Evolutionary conservation across 371 early-diverging fungal genomes (phyloP), one percentile per base, ranked within the genome.

Genomic region (Mortierella sp.): DNA sequence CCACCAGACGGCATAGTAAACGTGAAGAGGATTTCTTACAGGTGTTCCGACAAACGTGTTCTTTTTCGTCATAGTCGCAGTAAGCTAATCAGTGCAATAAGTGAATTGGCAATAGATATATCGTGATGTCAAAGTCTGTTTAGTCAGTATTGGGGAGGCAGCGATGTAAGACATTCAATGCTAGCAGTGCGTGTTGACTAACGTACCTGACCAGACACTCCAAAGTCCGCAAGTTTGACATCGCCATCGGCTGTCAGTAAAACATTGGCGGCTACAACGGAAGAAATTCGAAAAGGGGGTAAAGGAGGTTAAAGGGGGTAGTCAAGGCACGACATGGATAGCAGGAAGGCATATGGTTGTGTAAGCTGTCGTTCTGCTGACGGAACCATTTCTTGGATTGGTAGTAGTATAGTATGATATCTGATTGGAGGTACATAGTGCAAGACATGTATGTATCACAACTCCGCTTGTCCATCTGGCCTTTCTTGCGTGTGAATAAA

Each of bases 1-100:
- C 43, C 43, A 11, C 43, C 14, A 11, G 43, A 4, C 4, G 30
- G 30, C 30, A 47, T 35, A 52, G n/a, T 55, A n/a, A 55, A 18
- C 10, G 26, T 18, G 30, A 30, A 14, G 30, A 22, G 18, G 8
- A 26, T 1, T 6, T 64, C 90, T 86, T 90, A 92, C 93, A 18
- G 99, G 98, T 47, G 99, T 99, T 10, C 99, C 99, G 43, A 99
- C 99, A 90, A 99, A 98, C 20, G 99, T 99, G 83, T 95, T 96
- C 84, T 95, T 98, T 85, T 96, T 96, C 30, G 93, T 96, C 86
- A 95, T 90, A 40, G 95, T 97, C 5, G 96, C 96, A 24, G 97
- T 96, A 30, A 98, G 87, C 92, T 92, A 62, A 67, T 30, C 6
- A 10, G n/a, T 14, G 55, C 37, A 54, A 18, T 28, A 45, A 45